Percentiles rank a stretch among this genome's conserved stretches.
Conservation (phyloP, 371 early-diverging fungal genomes). For the Gilbertella persicaria region DNA sequence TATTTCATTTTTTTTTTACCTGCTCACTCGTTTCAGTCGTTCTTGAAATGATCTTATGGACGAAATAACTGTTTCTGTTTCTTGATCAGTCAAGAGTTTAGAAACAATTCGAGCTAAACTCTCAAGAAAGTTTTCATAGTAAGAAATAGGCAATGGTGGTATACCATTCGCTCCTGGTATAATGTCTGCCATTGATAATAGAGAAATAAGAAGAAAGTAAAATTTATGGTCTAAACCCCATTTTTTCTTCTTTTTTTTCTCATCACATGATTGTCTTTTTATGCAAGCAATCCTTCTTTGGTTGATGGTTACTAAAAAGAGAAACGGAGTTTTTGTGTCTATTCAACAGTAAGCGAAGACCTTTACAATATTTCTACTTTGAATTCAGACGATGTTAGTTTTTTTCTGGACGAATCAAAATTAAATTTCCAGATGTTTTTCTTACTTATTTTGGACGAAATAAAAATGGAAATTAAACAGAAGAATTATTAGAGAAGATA, state of each 20-base stretch:
- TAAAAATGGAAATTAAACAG: too few relatives aligned
- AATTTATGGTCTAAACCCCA: background rate
- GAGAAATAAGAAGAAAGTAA: background rate
- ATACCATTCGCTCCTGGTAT: constrained; percentile 1
- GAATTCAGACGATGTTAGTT: too few relatives aligned
- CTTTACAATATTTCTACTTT: too few relatives aligned
- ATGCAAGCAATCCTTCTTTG: too few relatives aligned
- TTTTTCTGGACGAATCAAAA: too few relatives aligned
- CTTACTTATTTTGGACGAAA: too few relatives aligned
- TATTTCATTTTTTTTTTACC: constrained; percentile 29
- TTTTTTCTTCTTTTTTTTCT: too few relatives aligned
- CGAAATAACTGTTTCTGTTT: constrained; percentile 71
- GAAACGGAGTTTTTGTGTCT: too few relatives aligned
- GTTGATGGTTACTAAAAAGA: too few relatives aligned
- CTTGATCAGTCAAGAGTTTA: constrained; percentile 77
- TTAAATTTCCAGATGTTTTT: too few relatives aligned
- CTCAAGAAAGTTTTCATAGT: constrained; percentile 79
- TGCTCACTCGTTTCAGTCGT: constrained; percentile 66
- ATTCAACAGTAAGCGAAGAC: too few relatives aligned
- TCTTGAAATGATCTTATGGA: constrained; percentile 75
- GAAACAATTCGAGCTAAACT: constrained; percentile 75
- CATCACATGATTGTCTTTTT: constrained; percentile 22
- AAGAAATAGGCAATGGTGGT: constrained; percentile 34
- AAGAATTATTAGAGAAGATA: too few relatives aligned
- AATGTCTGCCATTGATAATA: constrained; percentile 3